Evolutionary conservation across 1,284 basidiomycete species (phyloP).

Genomic region (Trichosporon asahii): DNA sequence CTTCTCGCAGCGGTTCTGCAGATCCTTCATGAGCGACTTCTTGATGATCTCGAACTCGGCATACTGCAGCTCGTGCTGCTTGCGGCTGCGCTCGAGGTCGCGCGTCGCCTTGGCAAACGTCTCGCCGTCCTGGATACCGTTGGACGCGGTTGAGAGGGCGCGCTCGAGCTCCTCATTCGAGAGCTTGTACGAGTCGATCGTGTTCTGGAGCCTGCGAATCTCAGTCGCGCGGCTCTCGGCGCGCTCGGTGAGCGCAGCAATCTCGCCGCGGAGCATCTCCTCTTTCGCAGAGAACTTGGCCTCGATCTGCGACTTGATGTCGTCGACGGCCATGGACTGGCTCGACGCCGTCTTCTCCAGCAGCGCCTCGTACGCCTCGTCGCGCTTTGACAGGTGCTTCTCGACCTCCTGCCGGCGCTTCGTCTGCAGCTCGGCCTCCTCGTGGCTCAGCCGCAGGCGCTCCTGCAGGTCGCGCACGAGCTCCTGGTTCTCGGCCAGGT

Average conservation of each 20-base stretch:
- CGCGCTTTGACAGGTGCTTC: slow-evolving; percentile 71
- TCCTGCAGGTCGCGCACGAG: slow-evolving; percentile 85
- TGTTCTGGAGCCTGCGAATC: slow-evolving; percentile 74
- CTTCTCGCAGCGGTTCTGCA: slow-evolving; percentile 99
- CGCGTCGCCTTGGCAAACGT: slow-evolving; percentile 93
- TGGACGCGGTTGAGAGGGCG: slow-evolving; percentile 91
- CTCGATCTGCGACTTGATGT: slow-evolving; percentile 93
- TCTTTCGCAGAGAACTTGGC: slow-evolving; percentile 88
- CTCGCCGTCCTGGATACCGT: slow-evolving; percentile 93
- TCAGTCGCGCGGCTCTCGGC: slow-evolving; percentile 83
- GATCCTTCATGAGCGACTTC: slow-evolving; percentile 96
- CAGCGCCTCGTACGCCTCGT: slow-evolving; percentile 93
- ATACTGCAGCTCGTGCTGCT: slow-evolving; percentile 93
- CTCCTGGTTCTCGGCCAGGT: slow-evolving; percentile 83
- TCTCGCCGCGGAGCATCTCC: slow-evolving; percentile 81
- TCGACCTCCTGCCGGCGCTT: slow-evolving; percentile 86
- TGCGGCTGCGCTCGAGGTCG: slow-evolving; percentile 94
- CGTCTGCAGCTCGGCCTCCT: slow-evolving; percentile 83
- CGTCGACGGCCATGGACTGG: slow-evolving; percentile 61
- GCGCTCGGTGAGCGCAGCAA: slow-evolving; percentile 85
- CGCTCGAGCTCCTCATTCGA: slow-evolving; percentile 98
- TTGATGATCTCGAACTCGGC: slow-evolving; percentile 98
- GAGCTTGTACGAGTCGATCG: slow-evolving; percentile 88
- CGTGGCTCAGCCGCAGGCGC: slow-evolving; percentile 79
- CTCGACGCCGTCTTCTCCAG: slow-evolving; percentile 56